Evolutionary conservation across 768 basidiomycete genomes (phyloP).

Genomic region (Mycena albidolilacea): DNA sequence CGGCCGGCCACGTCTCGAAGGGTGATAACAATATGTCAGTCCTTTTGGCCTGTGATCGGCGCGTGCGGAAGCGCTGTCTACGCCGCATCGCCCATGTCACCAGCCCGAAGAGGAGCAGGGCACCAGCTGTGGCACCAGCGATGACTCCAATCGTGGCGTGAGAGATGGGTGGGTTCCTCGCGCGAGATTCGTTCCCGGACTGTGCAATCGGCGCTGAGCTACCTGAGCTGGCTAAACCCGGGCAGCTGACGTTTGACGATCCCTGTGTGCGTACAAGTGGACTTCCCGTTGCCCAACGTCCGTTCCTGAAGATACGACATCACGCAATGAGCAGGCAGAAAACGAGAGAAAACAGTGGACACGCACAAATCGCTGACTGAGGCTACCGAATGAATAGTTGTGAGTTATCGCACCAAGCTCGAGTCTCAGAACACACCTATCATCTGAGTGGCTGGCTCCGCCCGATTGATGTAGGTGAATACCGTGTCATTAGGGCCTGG

Average conservation of each 20-base stretch:
- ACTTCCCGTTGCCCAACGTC: conserved; percentile 55
- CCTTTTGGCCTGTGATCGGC: neutral
- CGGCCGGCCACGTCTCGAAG: neutral
- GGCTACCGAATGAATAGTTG: conserved; percentile 43
- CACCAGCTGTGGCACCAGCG: neutral
- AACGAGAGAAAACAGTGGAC: neutral
- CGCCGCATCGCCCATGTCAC: neutral
- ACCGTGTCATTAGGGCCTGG: conserved; percentile 47
- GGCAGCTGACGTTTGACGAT: conserved; percentile 9
- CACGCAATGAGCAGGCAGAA: conserved; percentile 1
- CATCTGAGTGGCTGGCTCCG: conserved; percentile 53
- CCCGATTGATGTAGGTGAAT: conserved; percentile 61
- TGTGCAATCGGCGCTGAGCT: neutral
- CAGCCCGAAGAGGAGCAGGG: conserved; percentile 4
- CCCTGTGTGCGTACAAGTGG: conserved; percentile 50
- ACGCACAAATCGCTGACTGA: conserved; percentile 62
- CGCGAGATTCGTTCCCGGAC: neutral
- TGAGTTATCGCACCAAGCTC: too few relatives aligned
- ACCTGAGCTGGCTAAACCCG: neutral
- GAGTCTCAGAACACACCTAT: conserved; percentile 52
- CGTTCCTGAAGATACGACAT: conserved; percentile 48
- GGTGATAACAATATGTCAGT: neutral
- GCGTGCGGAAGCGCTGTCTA: too few relatives aligned
- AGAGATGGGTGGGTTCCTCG: neutral
- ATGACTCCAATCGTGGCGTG: conserved; percentile 9